A percentile compares a stretch with the other conserved stretches of the same genome.
These are phyloP conservation scores for Hypomontagnella monticulosa DNA, from an alignment of 495 filamentous ascomycete species.

Conservation along the genomic window DNA sequence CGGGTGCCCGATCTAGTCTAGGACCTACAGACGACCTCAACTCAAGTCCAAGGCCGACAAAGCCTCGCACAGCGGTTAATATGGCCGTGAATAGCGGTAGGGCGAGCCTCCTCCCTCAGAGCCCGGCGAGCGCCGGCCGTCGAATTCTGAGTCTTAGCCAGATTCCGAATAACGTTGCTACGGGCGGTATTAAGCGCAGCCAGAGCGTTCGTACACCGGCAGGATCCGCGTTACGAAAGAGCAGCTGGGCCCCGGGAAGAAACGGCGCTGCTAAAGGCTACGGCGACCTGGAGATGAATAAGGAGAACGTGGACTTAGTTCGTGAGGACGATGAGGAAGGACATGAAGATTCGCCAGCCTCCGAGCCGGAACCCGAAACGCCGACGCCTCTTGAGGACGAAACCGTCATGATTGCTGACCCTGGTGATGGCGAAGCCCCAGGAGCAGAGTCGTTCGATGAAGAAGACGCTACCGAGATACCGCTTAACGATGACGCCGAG, in stretches of 20 bases:
- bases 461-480: constrained; percentile 27
- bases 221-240: constrained; percentile 73
- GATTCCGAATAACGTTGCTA: constrained; percentile 77
- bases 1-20: constrained; percentile 56
- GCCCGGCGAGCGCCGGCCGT: constrained; percentile 65
- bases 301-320: constrained; percentile 56
- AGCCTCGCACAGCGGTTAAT: constrained; percentile 53
- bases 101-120: constrained; percentile 54
- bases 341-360: constrained; percentile 37
- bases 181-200: constrained; percentile 68
- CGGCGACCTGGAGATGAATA: constrained; percentile 58
- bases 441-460: constrained; percentile 35
- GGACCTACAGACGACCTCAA: constrained; percentile 36
- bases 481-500: constrained; percentile 19
- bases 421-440: constrained; percentile 22
- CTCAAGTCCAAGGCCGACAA: constrained; percentile 48
- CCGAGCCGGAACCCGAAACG: constrained; percentile 35
- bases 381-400: constrained; percentile 37
- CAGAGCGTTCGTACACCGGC: constrained; percentile 72
- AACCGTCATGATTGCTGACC: constrained; percentile 39
- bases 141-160: constrained; percentile 90
- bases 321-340: constrained; percentile 59
- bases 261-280: constrained; percentile 51
- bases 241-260: constrained; percentile 73
- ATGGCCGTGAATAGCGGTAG: constrained; percentile 56